Conservation (phyloP, 352 stramenopile species). For the Phytophthora melonis region DNA sequence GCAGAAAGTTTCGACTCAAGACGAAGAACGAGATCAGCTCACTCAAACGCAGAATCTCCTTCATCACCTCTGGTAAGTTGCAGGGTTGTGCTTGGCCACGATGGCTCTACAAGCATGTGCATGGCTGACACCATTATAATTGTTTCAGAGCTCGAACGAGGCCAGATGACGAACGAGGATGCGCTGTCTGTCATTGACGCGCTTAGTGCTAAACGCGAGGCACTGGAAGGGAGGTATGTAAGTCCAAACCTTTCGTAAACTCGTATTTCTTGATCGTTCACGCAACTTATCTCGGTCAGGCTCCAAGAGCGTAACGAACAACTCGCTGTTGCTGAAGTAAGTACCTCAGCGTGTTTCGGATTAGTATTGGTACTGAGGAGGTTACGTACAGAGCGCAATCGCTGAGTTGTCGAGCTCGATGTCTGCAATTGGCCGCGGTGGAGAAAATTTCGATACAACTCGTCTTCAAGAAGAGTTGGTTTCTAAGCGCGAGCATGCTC, state of each 20-base stretch:
- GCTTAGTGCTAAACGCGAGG: conserved; percentile 37
- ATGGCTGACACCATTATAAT: background rate
- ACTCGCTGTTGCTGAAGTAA: conserved; percentile 41
- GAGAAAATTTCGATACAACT: conserved; percentile 20
- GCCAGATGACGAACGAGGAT: conserved; percentile 64
- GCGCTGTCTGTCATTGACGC: conserved; percentile 41
- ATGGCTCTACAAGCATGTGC: background rate
- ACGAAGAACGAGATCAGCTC: conserved; percentile 59
- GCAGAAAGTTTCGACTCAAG: conserved; percentile 54
- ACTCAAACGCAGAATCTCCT: conserved; percentile 47
- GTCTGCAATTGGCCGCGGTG: conserved; percentile 13
- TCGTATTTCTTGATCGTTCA: conserved; percentile 1
- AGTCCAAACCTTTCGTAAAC: background rate
- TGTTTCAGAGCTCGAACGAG: conserved; percentile 49
- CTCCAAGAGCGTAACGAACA: conserved; percentile 38
- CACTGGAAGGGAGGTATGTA: conserved; percentile 43
- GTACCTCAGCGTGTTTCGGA: background rate
- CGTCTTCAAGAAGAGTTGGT: conserved; percentile 30
- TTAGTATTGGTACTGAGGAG: conserved; percentile 17
- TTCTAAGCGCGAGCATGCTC: conserved; percentile 23
- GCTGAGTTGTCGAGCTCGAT: conserved; percentile 43
- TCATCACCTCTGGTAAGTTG: conserved; percentile 46
- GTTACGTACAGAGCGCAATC: conserved; percentile 37
- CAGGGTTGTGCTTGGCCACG: background rate
- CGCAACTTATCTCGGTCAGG: conserved; percentile 26